Base-by-base conservation (phyloP, 306 rosid species). In the Vigna angularis region DNA sequence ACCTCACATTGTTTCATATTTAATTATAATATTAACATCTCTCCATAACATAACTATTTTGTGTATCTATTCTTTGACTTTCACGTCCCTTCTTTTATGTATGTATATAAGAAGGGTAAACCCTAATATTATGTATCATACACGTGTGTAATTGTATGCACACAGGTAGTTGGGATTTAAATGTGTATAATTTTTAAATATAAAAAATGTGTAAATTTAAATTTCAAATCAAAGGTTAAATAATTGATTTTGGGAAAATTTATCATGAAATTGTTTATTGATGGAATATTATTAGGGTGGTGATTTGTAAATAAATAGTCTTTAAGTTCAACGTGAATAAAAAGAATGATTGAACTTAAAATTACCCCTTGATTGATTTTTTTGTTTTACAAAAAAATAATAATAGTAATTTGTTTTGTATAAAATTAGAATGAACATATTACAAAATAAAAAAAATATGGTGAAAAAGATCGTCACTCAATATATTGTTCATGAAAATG, bases 1-100 rank as follows among this genome's bases (percentile, higher is more conserved):
- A 38, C 53, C 69, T 64, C 64, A 48, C 44, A 20, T 53, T 22
- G 7, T 42, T 32, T 66, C 55, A 18, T 66, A 10, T 66, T 68
- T 30, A 30, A 26, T 26, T 26, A 20, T 20, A 26, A 30, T 30
- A 7, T 45, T 26, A 45, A 47, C 15, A 45, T 66, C 30, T 66
- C 72, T 42, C 55, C 34, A 30, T 30, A 30, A 30, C 36, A 0
- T 40, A 66, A 18, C 32, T 66, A 18, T 40, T n/a, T 66, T 18
- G 26, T 42, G 0, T 30, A 66, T 44, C 17, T 20, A 65, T 42
- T 66, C 12, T 40, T 40, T 38, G 32, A 17, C 70, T 28, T 40
- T 1, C 10, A 1, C 20, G 53, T 20, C 32, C 17, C 4, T 7
- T n/a, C 10, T 10, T 9, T 44, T 44, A 2, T 44, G 0, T 44